phyloP scores from a whole-genome alignment of 2,329 filamentous ascomycete species.

The Diaporthe caulivora region DNA sequence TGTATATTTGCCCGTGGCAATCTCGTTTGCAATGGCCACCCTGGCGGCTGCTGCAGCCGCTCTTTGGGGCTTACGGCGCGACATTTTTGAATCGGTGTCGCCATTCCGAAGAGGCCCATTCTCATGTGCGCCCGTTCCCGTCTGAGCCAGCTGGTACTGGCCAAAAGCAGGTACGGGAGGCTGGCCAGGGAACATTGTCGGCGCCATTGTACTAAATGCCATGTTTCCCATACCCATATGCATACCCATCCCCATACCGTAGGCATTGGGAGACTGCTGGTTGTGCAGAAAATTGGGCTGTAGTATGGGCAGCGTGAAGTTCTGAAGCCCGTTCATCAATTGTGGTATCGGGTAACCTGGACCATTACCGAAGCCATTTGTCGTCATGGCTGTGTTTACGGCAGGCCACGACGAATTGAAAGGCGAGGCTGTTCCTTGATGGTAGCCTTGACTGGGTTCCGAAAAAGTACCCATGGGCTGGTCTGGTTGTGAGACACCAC shows the following conservation, averaged over 20 bases:
- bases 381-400: not conserved
- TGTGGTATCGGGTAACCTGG: constrained; percentile 1
- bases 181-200: constrained; percentile 24
- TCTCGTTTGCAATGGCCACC: constrained; percentile 42
- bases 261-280: not conserved
- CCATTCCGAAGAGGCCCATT: not conserved
- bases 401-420: constrained; percentile 4
- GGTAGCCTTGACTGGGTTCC: not conserved
- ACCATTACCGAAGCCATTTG: not conserved
- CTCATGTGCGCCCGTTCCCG: not conserved
- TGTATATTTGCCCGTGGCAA: constrained; percentile 23
- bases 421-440: not conserved
- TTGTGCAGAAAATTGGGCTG: not conserved
- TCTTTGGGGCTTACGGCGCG: not conserved
- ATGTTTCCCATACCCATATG: not conserved
- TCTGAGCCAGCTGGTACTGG: constrained; percentile 1
- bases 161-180: constrained; percentile 2
- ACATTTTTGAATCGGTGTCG: too few species aligned
- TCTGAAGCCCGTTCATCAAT: constrained; percentile 30
- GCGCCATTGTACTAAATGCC: constrained; percentile 27
- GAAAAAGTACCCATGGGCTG: not conserved
- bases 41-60: constrained; percentile 52
- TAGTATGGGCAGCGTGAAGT: constrained; percentile 7
- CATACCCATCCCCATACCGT: not conserved
- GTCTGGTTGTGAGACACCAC: not conserved